Percentiles rank a stretch among this genome's conserved stretches.
Evolutionary conservation across 1,284 basidiomycete genomes (phyloP).

Genomic region (Ustilago xerochloae): DNA sequence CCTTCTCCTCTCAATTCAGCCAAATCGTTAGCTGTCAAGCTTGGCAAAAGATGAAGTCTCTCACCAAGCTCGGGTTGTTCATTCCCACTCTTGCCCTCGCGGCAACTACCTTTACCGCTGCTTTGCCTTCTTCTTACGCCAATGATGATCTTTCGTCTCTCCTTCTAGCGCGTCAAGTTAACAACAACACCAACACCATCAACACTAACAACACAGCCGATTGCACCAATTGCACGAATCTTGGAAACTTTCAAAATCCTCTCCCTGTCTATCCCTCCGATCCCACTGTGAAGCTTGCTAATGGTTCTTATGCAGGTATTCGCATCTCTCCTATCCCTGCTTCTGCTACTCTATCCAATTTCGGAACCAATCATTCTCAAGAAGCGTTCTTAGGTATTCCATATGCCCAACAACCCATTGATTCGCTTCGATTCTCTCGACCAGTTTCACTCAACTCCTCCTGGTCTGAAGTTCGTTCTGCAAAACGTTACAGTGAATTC

Average conservation of each 20-base stretch:
- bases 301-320: slow-evolving; percentile 41
- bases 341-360: slow-evolving; percentile 14
- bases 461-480: slow-evolving; percentile 15
- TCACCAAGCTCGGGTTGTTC: background rate
- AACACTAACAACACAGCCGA: slow-evolving; percentile 32
- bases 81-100: background rate
- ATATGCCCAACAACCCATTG: slow-evolving; percentile 27
- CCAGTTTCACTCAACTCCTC: slow-evolving; percentile 13
- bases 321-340: slow-evolving; percentile 19
- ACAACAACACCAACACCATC: slow-evolving; percentile 5
- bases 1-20: too few species aligned
- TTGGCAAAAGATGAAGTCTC: background rate
- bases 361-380: slow-evolving; percentile 25
- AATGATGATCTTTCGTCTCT: background rate
- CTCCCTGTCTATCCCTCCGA: slow-evolving; percentile 20
- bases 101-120: background rate
- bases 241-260: slow-evolving; percentile 35
- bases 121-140: background rate
- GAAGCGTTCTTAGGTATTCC: slow-evolving; percentile 46
- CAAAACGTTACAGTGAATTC: slow-evolving; percentile 33
- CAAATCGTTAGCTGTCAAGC: background rate
- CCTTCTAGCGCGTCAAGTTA: background rate
- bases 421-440: slow-evolving; percentile 11
- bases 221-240: slow-evolving; percentile 42
- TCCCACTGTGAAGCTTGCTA: slow-evolving; percentile 19